Conservation (phyloP, 495 filamentous ascomycete species). For the Penicillium bovifimosum region DNA sequence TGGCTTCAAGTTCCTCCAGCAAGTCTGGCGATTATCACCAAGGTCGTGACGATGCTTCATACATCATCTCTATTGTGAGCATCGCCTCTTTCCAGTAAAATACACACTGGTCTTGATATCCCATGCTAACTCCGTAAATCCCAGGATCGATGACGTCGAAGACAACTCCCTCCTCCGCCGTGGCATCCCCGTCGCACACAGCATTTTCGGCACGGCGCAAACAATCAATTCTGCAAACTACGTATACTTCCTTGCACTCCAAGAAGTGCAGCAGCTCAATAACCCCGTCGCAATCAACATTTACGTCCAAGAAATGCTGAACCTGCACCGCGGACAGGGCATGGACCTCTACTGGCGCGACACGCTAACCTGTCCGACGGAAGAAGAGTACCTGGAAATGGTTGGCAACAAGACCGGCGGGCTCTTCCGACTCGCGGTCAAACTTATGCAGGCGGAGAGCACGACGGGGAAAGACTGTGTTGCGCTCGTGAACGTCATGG, state of each 20-base stretch:
- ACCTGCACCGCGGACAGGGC: conserved; percentile 92
- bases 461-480: conserved; percentile 61
- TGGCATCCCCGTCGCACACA: conserved; percentile 87
- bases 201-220: conserved; percentile 90
- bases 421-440: conserved; percentile 87
- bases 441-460: conserved; percentile 93
- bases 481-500: conserved; percentile 81
- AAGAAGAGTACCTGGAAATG: conserved; percentile 98
- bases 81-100: background rate
- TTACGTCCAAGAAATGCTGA: conserved; percentile 83
- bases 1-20: conserved; percentile 81
- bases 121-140: background rate
- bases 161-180: conserved; percentile 79
- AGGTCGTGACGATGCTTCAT: conserved; percentile 88
- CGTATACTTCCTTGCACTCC: conserved; percentile 85
- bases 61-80: conserved; percentile 77
- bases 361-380: conserved; percentile 83
- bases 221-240: conserved; percentile 98
- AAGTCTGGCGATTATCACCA: conserved; percentile 75
- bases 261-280: conserved; percentile 69
- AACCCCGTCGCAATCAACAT: conserved; percentile 69
- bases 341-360: conserved; percentile 99
- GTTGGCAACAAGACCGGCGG: conserved; percentile 97
- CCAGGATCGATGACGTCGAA: conserved; percentile 82
- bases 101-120: background rate